Percentiles rank a stretch among this genome's conserved stretches.
Evolutionary conservation across 1,139 yeast species (phyloP).

Genomic region (Suhomyces guaymorum): DNA sequence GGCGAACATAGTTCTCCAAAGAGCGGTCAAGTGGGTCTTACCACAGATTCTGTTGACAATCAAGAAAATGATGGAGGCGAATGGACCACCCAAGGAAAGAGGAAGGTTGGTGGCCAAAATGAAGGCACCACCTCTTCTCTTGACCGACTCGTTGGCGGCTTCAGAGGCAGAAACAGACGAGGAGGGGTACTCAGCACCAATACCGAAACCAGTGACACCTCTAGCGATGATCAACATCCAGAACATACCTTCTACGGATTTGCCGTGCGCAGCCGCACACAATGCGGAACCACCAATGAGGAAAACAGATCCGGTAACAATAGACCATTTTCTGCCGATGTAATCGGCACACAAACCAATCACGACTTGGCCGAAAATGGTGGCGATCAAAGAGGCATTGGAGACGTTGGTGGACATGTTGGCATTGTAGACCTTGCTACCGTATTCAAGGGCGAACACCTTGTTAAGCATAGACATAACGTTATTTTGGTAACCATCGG

Average conservation of each 20-base stretch:
- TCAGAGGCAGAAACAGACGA: slow-evolving; percentile 70
- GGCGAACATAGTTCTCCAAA: slow-evolving; percentile 78
- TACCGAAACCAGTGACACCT: slow-evolving; percentile 72
- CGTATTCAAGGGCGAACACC: slow-evolving; percentile 48
- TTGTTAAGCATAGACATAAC: slow-evolving; percentile 61
- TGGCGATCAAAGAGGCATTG: slow-evolving; percentile 58
- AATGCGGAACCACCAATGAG: slow-evolving; percentile 57
- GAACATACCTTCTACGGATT: slow-evolving; percentile 54
- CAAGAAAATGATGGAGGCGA: slow-evolving; percentile 65
- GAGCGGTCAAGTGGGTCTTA: slow-evolving; percentile 45
- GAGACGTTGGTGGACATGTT: slow-evolving; percentile 57
- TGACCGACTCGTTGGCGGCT: slow-evolving; percentile 65
- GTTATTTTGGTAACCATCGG: slow-evolving; percentile 66
- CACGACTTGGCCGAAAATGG: slow-evolving; percentile 56
- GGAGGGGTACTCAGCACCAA: slow-evolving; percentile 78
- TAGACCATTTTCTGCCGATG: slow-evolving; percentile 60
- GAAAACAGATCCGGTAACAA: slow-evolving; percentile 53
- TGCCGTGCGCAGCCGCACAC: slow-evolving; percentile 61
- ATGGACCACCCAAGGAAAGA: slow-evolving; percentile 73
- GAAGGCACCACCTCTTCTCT: slow-evolving; percentile 64
- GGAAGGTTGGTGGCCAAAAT: slow-evolving; percentile 72
- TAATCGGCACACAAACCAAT: slow-evolving; percentile 60
- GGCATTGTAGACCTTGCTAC: slow-evolving; percentile 43
- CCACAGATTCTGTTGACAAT: slow-evolving; percentile 65
- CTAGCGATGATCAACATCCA: slow-evolving; percentile 73